phyloP scores from a whole-genome alignment of 2,329 filamentous ascomycete genomes.

The Xylariomycetidae sp. region DNA sequence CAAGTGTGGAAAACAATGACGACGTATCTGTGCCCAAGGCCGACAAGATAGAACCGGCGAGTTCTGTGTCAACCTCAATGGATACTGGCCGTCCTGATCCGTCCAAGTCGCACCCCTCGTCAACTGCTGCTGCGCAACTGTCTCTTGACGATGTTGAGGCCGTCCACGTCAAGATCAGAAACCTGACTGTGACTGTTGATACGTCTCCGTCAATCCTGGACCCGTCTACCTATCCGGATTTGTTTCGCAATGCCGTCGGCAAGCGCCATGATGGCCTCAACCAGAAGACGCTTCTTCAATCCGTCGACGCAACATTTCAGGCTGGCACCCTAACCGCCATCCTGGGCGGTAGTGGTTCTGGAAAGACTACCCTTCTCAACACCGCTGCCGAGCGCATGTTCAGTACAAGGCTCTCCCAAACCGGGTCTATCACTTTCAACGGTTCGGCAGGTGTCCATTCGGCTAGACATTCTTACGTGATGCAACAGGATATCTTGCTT shows the following conservation, averaged over 20 bases:
- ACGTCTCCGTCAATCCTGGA: slow-evolving; percentile 51
- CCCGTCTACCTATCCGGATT: slow-evolving; percentile 40
- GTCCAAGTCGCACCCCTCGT: no score
- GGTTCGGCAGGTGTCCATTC: slow-evolving; percentile 46
- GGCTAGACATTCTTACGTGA: slow-evolving; percentile 64
- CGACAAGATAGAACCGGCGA: no score
- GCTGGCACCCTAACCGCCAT: slow-evolving; percentile 69
- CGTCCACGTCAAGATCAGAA: slow-evolving; percentile 41
- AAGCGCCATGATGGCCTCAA: slow-evolving; percentile 21
- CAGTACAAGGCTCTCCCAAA: slow-evolving; percentile 45
- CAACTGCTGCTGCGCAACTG: no score
- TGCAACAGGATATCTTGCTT: slow-evolving; percentile 71
- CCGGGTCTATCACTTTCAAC: slow-evolving; percentile 60
- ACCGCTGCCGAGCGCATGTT: slow-evolving; percentile 65
- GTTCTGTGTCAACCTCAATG: no score
- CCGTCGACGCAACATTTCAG: slow-evolving; percentile 59
- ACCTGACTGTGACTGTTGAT: slow-evolving; percentile 51
- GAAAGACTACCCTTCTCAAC: slow-evolving; percentile 69
- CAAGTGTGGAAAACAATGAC: no score
- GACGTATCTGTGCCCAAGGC: no score
- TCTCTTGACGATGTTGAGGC: slow-evolving; percentile 36
- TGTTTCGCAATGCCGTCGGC: slow-evolving; percentile 32
- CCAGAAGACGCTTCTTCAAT: slow-evolving; percentile 54
- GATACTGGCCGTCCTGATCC: no score
- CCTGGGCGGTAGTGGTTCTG: slow-evolving; percentile 68